Evolutionary conservation across 345 rosid genomes (phyloP).

Genomic region (Limnanthes douglasii): DNA sequence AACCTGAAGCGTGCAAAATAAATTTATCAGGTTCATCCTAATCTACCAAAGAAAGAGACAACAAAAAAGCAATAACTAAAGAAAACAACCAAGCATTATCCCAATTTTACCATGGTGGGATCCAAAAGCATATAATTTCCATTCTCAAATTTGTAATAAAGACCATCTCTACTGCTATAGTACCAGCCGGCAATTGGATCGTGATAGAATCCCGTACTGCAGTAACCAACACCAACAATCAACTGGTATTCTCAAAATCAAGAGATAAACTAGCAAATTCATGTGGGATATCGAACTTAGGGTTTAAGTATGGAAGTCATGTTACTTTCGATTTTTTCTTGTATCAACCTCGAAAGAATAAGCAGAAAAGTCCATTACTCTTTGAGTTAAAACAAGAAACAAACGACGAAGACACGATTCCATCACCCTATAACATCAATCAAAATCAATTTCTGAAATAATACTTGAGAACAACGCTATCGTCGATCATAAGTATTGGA

Average conservation of each 20-base stretch:
- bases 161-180: slow-evolving; percentile 62
- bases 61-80: neutral
- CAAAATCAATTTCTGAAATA: neutral
- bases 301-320: neutral
- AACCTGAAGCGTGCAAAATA: slow-evolving; percentile 7
- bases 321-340: neutral
- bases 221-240: slow-evolving; percentile 8
- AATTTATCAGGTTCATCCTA: neutral
- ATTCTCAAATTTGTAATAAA: slow-evolving; percentile 65
- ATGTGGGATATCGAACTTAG: neutral
- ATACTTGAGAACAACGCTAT: neutral
- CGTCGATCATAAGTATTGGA: neutral
- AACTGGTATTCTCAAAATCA: neutral
- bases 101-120: slow-evolving; percentile 19
- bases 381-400: neutral
- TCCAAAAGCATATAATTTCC: slow-evolving; percentile 54
- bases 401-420: neutral
- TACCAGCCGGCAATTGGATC: slow-evolving; percentile 86
- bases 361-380: neutral
- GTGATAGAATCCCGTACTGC: slow-evolving; percentile 85
- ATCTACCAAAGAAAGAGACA: neutral
- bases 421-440: neutral
- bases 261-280: neutral
- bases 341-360: neutral
- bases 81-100: neutral